Base-by-base conservation (phyloP, 169 alveolate genomes). In the Plasmodium cynomolgi region DNA sequence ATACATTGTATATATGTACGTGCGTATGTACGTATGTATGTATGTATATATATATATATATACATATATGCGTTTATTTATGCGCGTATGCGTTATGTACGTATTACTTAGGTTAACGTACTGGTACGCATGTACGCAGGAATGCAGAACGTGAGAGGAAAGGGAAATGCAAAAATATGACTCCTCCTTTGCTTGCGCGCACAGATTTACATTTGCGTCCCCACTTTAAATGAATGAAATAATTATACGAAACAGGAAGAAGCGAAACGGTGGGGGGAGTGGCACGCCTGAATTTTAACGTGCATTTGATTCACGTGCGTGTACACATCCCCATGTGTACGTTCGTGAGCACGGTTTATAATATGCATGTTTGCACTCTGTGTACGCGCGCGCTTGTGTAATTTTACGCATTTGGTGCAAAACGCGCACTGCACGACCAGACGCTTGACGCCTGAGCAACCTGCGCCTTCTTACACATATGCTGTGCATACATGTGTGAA, bases 271-370 rank as follows among this genome's bases (percentile, higher is more conserved):
- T 8, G 15, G 17, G 77, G 34, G 23, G 29, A 75, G 26, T 33
- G 34, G 83, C 4, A 75, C 58, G 9, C 44, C 37, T 68, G n/a
- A 20, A 68, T 23, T 68, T 68, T 68, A 23, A 68, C 77, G 77
- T 26, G 37, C 15, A 20, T 68, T 20, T 68, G 3, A 68, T 23
- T 26, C 37, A 23, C 23, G 23, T 83, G 39, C 62, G 29, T 47
- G 44, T 9, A 85, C 58, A 44, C 81, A 85, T 71, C 31, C 80
- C 77, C 79, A 74, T 56, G 80, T 71, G 37, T 85, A 68, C 80
- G 29, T 39, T 75, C 41, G 56, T 84, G 9, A n/a, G 75, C 54
- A 84, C 31, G 20, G 39, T 37, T 29, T 26, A 20, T 83, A 84
- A 72, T 72, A 72, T 7, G 54, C 79, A 41, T 72, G 75, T 72